These are phyloP conservation scores for Pichia sp. DNA, from an alignment of 1,139 yeast genomes.

Conservation along the genomic window DNA sequence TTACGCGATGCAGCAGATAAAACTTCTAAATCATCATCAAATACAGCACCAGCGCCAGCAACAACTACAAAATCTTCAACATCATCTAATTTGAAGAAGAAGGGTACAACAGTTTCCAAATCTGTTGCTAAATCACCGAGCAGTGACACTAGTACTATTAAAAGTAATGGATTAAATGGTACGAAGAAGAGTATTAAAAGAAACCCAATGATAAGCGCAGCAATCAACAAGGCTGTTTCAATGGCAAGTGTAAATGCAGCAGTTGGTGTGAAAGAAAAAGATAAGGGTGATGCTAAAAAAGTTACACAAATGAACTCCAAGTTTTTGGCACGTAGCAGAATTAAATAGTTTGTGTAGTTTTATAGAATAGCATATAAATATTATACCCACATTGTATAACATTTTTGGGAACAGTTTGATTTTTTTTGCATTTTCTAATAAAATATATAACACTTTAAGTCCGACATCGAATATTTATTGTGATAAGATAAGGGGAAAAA, in stretches of 20 bases:
- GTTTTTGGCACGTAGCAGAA: slow-evolving; percentile 47
- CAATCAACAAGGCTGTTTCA: slow-evolving; percentile 27
- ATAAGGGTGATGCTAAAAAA: slow-evolving; percentile 17
- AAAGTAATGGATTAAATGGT: not conserved
- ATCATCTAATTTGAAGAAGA: too few relatives aligned
- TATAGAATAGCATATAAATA: too few relatives aligned
- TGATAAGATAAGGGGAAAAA: too few relatives aligned
- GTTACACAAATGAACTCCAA: slow-evolving; percentile 54
- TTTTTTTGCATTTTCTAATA: too few relatives aligned
- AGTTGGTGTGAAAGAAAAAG: slow-evolving; percentile 10
- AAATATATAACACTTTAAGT: too few relatives aligned
- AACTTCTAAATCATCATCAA: not conserved
- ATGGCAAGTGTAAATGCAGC: slow-evolving; percentile 16
- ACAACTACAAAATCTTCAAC: too few relatives aligned
- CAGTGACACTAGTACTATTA: too few relatives aligned
- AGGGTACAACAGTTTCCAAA: too few relatives aligned
- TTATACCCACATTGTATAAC: too few relatives aligned
- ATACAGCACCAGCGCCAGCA: not conserved
- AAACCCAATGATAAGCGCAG: slow-evolving; percentile 30
- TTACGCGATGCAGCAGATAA: not conserved
- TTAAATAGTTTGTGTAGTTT: slow-evolving; percentile 8
- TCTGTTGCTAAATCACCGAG: not conserved
- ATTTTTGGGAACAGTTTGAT: too few relatives aligned
- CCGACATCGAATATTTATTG: too few relatives aligned
- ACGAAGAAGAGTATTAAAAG: slow-evolving; percentile 12